These are phyloP conservation scores for Rhizophlyctis rosea DNA, from an alignment of 192 early-diverging fungal species.

Conservation along the genomic window DNA sequence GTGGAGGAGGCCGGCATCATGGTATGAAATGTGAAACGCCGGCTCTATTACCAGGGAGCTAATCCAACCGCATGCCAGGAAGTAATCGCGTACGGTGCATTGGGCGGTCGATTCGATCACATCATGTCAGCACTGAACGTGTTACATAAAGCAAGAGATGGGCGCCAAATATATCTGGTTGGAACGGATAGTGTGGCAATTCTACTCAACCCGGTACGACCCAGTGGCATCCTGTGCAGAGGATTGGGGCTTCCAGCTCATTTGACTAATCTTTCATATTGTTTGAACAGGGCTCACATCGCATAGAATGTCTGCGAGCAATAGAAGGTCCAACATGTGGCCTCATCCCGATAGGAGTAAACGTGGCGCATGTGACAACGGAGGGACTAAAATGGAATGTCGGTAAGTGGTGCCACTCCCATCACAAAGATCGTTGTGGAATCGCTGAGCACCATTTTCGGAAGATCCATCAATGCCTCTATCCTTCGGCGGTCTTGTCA, in stretches of 20 bases:
- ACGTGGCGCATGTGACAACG: slow-evolving; percentile 61
- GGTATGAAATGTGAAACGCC: background rate
- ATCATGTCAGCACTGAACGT: slow-evolving; percentile 75
- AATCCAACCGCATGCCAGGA: slow-evolving; percentile 22
- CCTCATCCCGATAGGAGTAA: slow-evolving; percentile 74
- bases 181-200: slow-evolving; percentile 75
- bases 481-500: slow-evolving; percentile 75
- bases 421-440: too few relatives aligned
- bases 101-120: slow-evolving; percentile 90
- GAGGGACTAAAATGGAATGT: slow-evolving; percentile 83
- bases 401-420: slow-evolving; percentile 49
- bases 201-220: slow-evolving; percentile 58
- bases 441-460: too few relatives aligned
- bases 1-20: slow-evolving; percentile 17
- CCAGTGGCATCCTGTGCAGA: background rate
- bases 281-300: slow-evolving; percentile 56
- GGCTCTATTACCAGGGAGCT: background rate
- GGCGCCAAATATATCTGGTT: slow-evolving; percentile 59
- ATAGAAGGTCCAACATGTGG: slow-evolving; percentile 87
- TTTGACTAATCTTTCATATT: slow-evolving; percentile 7
- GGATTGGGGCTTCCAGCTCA: background rate
- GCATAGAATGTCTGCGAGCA: slow-evolving; percentile 55
- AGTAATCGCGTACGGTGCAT: slow-evolving; percentile 75
- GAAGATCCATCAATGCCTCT: slow-evolving; percentile 38
- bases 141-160: slow-evolving; percentile 54